Evolutionary conservation across 1,284 basidiomycete genomes (phyloP).

Genomic region (Boletus sp.): DNA sequence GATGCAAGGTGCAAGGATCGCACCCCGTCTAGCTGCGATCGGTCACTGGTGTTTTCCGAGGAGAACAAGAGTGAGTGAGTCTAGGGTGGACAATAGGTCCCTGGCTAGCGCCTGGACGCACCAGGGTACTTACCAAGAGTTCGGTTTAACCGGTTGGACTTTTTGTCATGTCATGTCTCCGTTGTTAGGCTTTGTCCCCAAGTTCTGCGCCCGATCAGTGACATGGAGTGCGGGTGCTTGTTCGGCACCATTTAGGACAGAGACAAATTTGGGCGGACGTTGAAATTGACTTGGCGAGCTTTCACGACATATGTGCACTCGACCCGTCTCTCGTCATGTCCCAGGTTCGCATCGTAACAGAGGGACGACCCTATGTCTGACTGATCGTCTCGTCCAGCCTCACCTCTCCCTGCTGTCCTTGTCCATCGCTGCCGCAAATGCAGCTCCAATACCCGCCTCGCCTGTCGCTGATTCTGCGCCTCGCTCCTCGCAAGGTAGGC

Average conservation of each 20-base stretch:
- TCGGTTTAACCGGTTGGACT: too few relatives aligned
- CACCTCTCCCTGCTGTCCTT: conserved; percentile 57
- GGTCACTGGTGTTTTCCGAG: too few relatives aligned
- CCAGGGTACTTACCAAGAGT: too few relatives aligned
- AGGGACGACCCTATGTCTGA: background rate
- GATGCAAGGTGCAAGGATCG: background rate
- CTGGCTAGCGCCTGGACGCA: too few relatives aligned
- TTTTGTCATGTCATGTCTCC: too few relatives aligned
- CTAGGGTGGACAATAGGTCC: too few relatives aligned
- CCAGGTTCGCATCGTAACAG: conserved; percentile 19
- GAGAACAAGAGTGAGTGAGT: too few relatives aligned
- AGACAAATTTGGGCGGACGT: conserved; percentile 28
- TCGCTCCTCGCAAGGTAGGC: conserved; percentile 20
- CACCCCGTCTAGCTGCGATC: too few relatives aligned
- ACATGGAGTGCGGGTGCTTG: background rate
- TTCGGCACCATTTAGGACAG: conserved; percentile 16
- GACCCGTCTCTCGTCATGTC: conserved; percentile 22
- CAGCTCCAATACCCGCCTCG: conserved; percentile 42
- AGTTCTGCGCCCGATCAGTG: conserved; percentile 1
- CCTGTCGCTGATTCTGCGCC: conserved; percentile 23
- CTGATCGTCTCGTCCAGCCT: conserved; percentile 12
- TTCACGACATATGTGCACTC: conserved; percentile 13
- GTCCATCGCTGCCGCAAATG: conserved; percentile 55
- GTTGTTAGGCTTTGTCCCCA: too few relatives aligned
- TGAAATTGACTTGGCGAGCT: conserved; percentile 10